Conservation (phyloP, 371 early-diverging fungal species). For the Chytridium lagenaria region DNA sequence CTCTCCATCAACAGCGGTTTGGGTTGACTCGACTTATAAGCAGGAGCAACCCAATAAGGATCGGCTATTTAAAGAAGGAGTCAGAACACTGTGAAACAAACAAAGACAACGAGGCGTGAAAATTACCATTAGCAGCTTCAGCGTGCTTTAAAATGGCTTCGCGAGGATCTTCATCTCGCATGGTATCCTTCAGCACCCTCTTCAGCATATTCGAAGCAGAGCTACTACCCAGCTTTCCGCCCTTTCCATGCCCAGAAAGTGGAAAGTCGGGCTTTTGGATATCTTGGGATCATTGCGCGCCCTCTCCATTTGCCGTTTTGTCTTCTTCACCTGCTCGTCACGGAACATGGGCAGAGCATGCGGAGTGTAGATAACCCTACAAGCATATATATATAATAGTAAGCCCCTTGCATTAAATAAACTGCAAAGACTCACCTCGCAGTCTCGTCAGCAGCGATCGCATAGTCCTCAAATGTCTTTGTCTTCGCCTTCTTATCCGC, state of each 20-base stretch:
- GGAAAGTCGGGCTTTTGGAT: conserved; percentile 80
- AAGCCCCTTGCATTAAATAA: too few species aligned
- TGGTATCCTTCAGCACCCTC: conserved; percentile 80
- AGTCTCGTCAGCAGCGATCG: conserved; percentile 33
- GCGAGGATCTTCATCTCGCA: conserved; percentile 91
- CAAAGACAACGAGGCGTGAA: conserved; percentile 2
- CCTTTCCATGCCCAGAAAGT: conserved; percentile 81
- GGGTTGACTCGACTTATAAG: conserved; percentile 85
- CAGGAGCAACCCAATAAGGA: conserved; percentile 87
- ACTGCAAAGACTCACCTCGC: conserved; percentile 19
- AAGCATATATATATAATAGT: too few species aligned
- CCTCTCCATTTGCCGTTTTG: conserved; percentile 80
- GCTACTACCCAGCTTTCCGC: conserved; percentile 84
- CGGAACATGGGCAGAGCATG: conserved; percentile 88
- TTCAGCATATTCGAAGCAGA: conserved; percentile 86
- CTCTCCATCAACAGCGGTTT: conserved; percentile 75
- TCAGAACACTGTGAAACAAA: neutral
- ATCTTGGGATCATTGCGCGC: conserved; percentile 76
- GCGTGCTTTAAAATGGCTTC: conserved; percentile 93
- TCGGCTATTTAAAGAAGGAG: conserved; percentile 54
- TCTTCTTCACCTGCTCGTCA: conserved; percentile 60
- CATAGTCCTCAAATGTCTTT: conserved; percentile 66
- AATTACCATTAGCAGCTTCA: conserved; percentile 68
- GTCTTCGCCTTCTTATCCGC: conserved; percentile 69
- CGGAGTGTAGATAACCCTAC: conserved; percentile 82